A percentile compares a stretch with the other conserved stretches of the same genome.
phyloP scores from a whole-genome alignment of 2,329 filamentous ascomycete species.

The Epichloe coenophiala region DNA sequence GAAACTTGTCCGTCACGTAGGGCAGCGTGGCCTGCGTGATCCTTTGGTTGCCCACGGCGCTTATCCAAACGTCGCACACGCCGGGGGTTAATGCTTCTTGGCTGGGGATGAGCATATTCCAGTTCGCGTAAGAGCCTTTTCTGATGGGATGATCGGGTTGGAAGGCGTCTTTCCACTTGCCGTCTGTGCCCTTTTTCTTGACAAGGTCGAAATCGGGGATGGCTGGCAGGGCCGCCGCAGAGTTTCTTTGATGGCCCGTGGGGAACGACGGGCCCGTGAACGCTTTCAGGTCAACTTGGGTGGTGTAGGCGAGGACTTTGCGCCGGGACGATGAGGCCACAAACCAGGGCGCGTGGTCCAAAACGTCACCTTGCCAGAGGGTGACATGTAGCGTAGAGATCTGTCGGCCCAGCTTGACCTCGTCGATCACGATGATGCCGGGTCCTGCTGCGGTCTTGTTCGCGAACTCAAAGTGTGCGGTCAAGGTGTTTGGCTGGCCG shows the following conservation, averaged over 20 bases:
- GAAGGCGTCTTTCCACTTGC: slow-evolving; percentile 8
- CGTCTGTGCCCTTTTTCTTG: slow-evolving; percentile 5
- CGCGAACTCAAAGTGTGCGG: slow-evolving; percentile 23
- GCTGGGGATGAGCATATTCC: slow-evolving; percentile 17
- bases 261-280: slow-evolving; percentile 17
- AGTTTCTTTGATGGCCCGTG: slow-evolving; percentile 12
- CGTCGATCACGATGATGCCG: slow-evolving; percentile 14
- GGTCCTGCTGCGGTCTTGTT: slow-evolving; percentile 19
- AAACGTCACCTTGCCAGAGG: slow-evolving; percentile 20
- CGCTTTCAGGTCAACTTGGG: slow-evolving; percentile 15
- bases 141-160: slow-evolving; percentile 14
- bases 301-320: slow-evolving; percentile 19
- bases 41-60: slow-evolving; percentile 40
- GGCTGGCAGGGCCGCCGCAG: slow-evolving; percentile 8
- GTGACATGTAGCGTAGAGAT: slow-evolving; percentile 10
- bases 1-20: slow-evolving; percentile 50
- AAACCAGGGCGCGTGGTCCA: slow-evolving; percentile 18
- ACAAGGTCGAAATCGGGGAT: slow-evolving; percentile 9
- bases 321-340: slow-evolving; percentile 13
- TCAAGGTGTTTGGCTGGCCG: slow-evolving; percentile 19
- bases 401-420: slow-evolving; percentile 3
- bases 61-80: slow-evolving; percentile 38
- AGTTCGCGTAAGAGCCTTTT: slow-evolving; percentile 13
- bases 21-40: slow-evolving; percentile 53
- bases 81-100: slow-evolving; percentile 5